Base-by-base conservation (phyloP, 768 basidiomycete species). In the Mycena chlorophos region DNA sequence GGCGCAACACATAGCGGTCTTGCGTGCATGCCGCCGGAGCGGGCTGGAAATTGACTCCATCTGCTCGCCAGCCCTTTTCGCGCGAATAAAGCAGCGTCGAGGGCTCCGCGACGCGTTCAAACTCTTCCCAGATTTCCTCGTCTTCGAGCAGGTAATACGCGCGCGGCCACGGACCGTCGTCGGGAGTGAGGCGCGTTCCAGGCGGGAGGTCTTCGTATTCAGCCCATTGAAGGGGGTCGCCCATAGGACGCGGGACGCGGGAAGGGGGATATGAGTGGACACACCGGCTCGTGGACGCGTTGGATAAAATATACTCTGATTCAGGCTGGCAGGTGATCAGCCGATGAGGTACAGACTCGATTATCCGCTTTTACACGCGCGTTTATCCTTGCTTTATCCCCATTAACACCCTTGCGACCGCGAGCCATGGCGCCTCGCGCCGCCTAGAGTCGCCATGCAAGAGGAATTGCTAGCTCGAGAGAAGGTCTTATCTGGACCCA, bases 31-130 rank as follows among this genome's bases (percentile, higher is more conserved):
- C 75, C 8, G 68, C 72, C 0, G 74, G 71, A 31, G 81, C 85
- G 3, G 86, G 86, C 58, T 88, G 86, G 55, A 88, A 87, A 64
- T 87, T 87, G 66, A 88, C 69, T 40, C 77, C 79, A 61, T 87
- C 83, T 4, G 78, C 84, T n/a, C 71, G 68, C 63, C 68, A 75
- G 52, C 65, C 73, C 49, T 52, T 60, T 30, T 62, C 62, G 10
- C 57, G 56, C 30, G 72, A 75, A 23, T 82, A 73, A 29, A 68
- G 60, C 22, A 73, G 62, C 49, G 70, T 77, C 47, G 82, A 80
- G 0, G 83, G 83, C 56, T 79, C 78, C 1, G 84, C 82, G 14
- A 83, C 68, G 16, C 71, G 68, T 28, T 74, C 68, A 37, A 87
- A 69, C 57, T 78, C 78, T 13, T 76, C 66, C 83, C 81, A 84